Base-by-base conservation (phyloP, 148 eudicot species). In the Nepenthes gracilis region DNA sequence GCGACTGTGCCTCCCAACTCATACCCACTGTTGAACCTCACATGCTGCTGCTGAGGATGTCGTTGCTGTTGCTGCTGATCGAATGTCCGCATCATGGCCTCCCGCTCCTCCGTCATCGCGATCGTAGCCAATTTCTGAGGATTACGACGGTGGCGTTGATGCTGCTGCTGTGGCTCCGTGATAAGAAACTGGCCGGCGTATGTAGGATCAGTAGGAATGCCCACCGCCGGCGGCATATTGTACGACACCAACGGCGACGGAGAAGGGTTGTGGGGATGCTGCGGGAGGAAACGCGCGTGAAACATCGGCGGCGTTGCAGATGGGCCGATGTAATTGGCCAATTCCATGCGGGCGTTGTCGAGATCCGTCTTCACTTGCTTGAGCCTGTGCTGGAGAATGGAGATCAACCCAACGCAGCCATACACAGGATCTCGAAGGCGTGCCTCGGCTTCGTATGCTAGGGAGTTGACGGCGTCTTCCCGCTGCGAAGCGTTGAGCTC, bases 371-470 rank as follows among this genome's bases (percentile, higher is more conserved):
- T 81, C 34, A 78, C 76, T 58, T 75, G 76, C 62, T 73, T 78
- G 36, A 81, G 80, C 59, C 53, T 63, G 59, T 81, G 82, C 36
- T 81, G 85, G 53, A 81, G 76, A 38, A 75, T 63, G 32, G 82
- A 78, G 10, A 81, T 81, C 4, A 81, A 65, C 33, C 82, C 85
- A 0, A 81, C 85, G n/a, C 85, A 81, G 6, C 85, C 85, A 14
- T 81, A 81, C 1, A 81, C 85, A 1, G 85, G 85, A 64, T 81
- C 85, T 0, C 76, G 67, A 1, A 78, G 74, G 1, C 85, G 71
- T 13, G 79, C 77, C 32, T 81, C 82, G 0, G 85, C 85, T 60
- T 81, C 85, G 34, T 75, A 81, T 2, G 85, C 82, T 0, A 81
- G 64, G 2, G 85, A 81, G 51, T 81, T 81, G 1, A 81, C 85